Evolutionary conservation across 495 filamentous ascomycete genomes (phyloP).

Genomic region (Darksidea phi): DNA sequence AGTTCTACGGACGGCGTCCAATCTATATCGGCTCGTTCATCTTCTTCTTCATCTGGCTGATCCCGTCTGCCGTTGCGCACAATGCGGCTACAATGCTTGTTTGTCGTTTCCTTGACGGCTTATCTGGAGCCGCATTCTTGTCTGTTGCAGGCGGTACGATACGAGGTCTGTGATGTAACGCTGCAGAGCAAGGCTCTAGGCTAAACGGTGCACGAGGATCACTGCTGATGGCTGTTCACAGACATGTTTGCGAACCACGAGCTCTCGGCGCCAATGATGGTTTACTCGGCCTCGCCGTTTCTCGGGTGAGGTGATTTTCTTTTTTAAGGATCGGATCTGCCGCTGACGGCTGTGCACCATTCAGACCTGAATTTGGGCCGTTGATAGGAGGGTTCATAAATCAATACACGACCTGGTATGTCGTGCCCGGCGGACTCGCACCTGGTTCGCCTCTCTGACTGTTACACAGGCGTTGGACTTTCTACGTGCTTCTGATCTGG

Average conservation of each 20-base stretch:
- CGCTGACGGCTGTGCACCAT: conserved; percentile 4
- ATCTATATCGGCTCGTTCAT: conserved; percentile 78
- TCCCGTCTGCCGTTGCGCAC: conserved; percentile 80
- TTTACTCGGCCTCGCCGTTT: conserved; percentile 80
- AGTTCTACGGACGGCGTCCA: conserved; percentile 87
- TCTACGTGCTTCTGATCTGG: conserved; percentile 85
- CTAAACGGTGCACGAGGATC: conserved; percentile 8
- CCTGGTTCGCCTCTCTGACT: conserved; percentile 1
- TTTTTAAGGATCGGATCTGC: conserved; percentile 37
- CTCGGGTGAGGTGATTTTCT: conserved; percentile 50
- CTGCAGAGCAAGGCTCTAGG: conserved; percentile 40
- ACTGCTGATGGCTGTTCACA: conserved; percentile 8
- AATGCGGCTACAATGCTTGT: conserved; percentile 81
- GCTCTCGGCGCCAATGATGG: conserved; percentile 71
- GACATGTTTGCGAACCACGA: conserved; percentile 53
- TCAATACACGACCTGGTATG: conserved; percentile 63
- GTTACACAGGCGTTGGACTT: conserved; percentile 65
- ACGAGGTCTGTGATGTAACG: conserved; percentile 65
- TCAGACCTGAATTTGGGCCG: conserved; percentile 53
- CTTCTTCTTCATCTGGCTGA: conserved; percentile 77
- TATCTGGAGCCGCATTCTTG: conserved; percentile 82
- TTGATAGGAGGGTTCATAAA: conserved; percentile 75
- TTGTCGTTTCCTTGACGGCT: conserved; percentile 76
- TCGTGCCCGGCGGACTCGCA: neutral
- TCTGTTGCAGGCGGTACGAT: conserved; percentile 87